A percentile compares a stretch with the other conserved stretches of the same genome.
These are phyloP conservation scores for Kazachstania psychrophila DNA, from an alignment of 805 yeast species.

Conservation along the genomic window DNA sequence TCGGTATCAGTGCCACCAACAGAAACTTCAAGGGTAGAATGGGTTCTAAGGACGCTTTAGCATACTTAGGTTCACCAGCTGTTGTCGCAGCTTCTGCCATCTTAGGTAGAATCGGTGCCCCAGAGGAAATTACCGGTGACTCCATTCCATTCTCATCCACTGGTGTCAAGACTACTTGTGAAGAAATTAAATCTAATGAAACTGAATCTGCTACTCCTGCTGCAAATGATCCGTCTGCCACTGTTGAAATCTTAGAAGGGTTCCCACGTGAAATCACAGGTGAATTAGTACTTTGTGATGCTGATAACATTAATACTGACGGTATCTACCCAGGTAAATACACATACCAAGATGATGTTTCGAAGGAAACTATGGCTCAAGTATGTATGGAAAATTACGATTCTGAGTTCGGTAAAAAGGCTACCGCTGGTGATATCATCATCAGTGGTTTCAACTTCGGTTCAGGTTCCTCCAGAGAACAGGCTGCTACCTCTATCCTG, in stretches of 20 bases:
- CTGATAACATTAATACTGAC: constrained; percentile 94
- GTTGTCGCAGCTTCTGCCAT: constrained; percentile 98
- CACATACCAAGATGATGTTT: constrained; percentile 95
- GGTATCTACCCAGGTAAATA: constrained; percentile 99
- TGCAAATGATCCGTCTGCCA: constrained; percentile 30
- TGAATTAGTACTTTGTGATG: constrained; percentile 88
- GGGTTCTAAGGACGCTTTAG: constrained; percentile 96
- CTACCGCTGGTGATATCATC: constrained; percentile 80
- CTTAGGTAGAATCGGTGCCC: constrained; percentile 88
- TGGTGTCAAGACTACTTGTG: constrained; percentile 36
- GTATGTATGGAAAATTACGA: constrained; percentile 99
- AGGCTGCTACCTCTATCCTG: constrained; percentile 96
- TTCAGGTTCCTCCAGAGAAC: constrained; percentile 97
- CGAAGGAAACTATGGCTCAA: constrained; percentile 93
- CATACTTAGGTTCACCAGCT: constrained; percentile 93
- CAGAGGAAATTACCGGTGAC: constrained; percentile 71
- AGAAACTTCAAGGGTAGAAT: constrained; percentile 98
- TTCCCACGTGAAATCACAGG: constrained; percentile 87
- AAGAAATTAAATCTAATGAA: constrained; percentile 5
- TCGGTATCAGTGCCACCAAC: constrained; percentile 96
- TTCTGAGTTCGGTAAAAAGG: constrained; percentile 71
- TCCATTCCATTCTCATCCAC: constrained; percentile 34
- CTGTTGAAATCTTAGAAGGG: constrained; percentile 75
- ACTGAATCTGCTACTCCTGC: constrained; percentile 17
- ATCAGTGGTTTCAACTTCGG: constrained; percentile 94